Evolutionary conservation across 139 green algal genomes (phyloP), one percentile per base, ranked within the genome.

Genomic region (Marvania coccoides): DNA sequence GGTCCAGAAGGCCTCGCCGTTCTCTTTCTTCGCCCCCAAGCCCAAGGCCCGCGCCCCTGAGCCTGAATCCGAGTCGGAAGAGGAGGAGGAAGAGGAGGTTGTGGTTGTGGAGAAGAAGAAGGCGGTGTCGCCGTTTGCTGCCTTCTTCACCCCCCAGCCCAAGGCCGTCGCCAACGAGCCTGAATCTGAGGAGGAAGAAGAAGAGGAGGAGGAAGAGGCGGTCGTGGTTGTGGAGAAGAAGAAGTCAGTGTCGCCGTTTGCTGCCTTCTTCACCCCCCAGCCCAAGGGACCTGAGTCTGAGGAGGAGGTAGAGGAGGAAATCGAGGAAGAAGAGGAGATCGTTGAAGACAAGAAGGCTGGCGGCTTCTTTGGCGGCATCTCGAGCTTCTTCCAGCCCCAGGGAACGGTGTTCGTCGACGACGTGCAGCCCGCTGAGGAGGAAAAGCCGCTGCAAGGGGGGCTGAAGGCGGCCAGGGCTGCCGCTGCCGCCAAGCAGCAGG

Each of bases 171-270:
- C 31, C 0, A 30, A 13, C 9, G 51, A 28, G 2, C 31, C 23
- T 6, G 61, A 31, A 4, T 7, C 3, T 45, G 64, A 30, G 31
- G 71, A 77, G 63, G 56, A 67, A 64, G 71, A 65, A 26, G 68
- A 60, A 40, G 71, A 77, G 28, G 58, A 65, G 39, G 48, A 66
- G 58, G 72, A 48, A 34, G 40, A 45, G 24, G 63, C 30, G 4
- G 24, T 55, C 30, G 19, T 31, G 10, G 19, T 62, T 39, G 26
- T 47, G 13, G 28, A 46, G 13, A 28, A 28, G 12, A 14, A 66
- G 34, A 29, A 14, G 24, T 0, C 59, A 54, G 59, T 28, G 39
- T 58, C 59, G 5, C 9, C n/a, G 35, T 26, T 2, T 23, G 38
- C 37, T 6, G 14, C 8, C n/a, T n/a, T n/a, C n/a, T n/a, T n/a